A percentile compares a stretch with the other conserved stretches of the same genome.
Conservation (phyloP, 257 asterid species). For the Gardenia jasminoides region DNA sequence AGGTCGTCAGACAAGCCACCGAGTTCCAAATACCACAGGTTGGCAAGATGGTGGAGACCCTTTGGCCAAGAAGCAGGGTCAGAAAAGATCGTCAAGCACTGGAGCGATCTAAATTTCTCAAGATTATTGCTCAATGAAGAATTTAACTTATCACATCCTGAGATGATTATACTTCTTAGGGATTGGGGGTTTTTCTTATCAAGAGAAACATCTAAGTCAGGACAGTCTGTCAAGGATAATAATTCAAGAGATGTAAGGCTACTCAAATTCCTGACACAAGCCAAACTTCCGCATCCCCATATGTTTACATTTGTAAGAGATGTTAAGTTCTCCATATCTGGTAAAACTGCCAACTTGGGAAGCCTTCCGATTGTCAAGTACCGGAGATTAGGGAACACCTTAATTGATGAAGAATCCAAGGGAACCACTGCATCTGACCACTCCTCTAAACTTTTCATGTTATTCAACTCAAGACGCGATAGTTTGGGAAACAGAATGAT, state of each 20-base stretch:
- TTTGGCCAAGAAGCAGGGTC: background rate
- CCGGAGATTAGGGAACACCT: background rate
- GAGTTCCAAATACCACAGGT: background rate
- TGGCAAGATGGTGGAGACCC: background rate
- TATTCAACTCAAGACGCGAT: background rate
- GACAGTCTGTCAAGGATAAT: too few relatives aligned
- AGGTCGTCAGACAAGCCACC: slow-evolving; percentile 20
- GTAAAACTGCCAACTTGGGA: background rate
- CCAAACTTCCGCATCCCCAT: too few relatives aligned
- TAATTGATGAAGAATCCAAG: background rate
- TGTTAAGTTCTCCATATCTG: background rate
- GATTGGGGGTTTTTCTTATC: too few relatives aligned
- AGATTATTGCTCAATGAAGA: background rate
- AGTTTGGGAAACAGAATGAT: background rate
- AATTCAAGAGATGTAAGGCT: too few relatives aligned
- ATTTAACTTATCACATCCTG: slow-evolving; percentile 1
- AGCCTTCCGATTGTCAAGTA: background rate
- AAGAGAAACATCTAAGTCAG: too few relatives aligned
- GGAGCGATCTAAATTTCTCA: slow-evolving; percentile 7
- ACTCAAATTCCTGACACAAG: too few relatives aligned
- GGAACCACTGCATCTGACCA: background rate
- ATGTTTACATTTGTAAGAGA: too few relatives aligned
- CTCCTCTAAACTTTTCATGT: background rate
- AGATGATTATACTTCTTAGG: too few relatives aligned
- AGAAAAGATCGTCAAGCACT: background rate